Evolutionary conservation across 352 stramenopile species (phyloP).

Genomic region (Globisporangium lucens): DNA sequence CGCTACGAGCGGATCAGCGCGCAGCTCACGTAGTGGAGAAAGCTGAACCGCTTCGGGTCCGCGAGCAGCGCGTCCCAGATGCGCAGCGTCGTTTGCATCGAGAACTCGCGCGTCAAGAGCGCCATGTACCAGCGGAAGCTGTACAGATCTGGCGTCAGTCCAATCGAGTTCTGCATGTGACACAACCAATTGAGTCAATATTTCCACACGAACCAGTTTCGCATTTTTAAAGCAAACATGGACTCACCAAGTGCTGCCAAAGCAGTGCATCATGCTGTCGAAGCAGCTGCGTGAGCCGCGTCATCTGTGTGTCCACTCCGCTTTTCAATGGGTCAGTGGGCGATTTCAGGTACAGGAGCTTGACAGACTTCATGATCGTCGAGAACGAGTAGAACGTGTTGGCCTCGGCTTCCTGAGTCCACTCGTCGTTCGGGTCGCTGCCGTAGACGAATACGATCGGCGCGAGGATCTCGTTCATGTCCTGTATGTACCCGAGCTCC

Average conservation of each 20-base stretch:
- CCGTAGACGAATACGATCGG: slow-evolving; percentile 81
- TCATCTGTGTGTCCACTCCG: slow-evolving; percentile 59
- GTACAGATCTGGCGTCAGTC: slow-evolving; percentile 56
- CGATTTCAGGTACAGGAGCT: slow-evolving; percentile 42
- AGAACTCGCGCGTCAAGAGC: slow-evolving; percentile 57
- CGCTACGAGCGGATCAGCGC: slow-evolving; percentile 54
- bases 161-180: slow-evolving; percentile 52
- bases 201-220: neutral
- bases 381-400: slow-evolving; percentile 56
- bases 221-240: neutral
- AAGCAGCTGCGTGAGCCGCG: slow-evolving; percentile 39
- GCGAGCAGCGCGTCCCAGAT: slow-evolving; percentile 64
- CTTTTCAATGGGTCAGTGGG: slow-evolving; percentile 42
- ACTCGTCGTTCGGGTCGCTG: slow-evolving; percentile 35
- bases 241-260: slow-evolving; percentile 63
- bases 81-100: slow-evolving; percentile 46
- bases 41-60: slow-evolving; percentile 61
- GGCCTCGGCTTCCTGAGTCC: slow-evolving; percentile 37
- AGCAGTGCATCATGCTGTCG: slow-evolving; percentile 58
- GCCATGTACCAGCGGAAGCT: slow-evolving; percentile 77
- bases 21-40: slow-evolving; percentile 65
- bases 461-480: slow-evolving; percentile 94
- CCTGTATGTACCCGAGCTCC: slow-evolving; percentile 90
- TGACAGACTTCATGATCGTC: slow-evolving; percentile 44
- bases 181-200: neutral